Evolutionary conservation across 306 rosid genomes (phyloP).

Genomic region (Carpinus viminea): DNA sequence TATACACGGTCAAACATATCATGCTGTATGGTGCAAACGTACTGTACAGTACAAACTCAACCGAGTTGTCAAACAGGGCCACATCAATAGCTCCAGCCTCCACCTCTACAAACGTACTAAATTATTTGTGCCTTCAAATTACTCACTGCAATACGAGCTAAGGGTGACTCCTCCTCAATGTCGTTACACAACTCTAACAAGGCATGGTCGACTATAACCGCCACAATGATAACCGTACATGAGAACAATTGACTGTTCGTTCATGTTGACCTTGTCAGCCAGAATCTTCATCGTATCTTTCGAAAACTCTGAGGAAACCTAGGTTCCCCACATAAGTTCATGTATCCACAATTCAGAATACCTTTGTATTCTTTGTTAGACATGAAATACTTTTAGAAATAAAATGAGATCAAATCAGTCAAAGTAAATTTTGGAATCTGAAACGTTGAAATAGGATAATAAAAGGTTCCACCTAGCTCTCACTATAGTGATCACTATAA

Average conservation of each 20-base stretch:
- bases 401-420: not conserved
- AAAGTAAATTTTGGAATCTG: not conserved
- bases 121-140: not conserved
- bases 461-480: not conserved
- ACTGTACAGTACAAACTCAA: no score
- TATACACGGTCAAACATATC: no score
- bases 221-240: conserved; percentile 71
- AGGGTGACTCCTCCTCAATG: conserved; percentile 68
- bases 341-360: conserved; percentile 78
- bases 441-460: not conserved
- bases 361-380: conserved; percentile 92
- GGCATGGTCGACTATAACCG: conserved; percentile 74
- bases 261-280: conserved; percentile 90
- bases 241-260: conserved; percentile 79
- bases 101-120: no score
- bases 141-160: conserved; percentile 95
- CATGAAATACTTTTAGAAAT: conserved; percentile 12
- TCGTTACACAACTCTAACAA: conserved; percentile 81
- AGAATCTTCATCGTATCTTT: conserved; percentile 72
- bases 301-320: conserved; percentile 72
- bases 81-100: no score
- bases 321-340: no score
- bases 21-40: no score
- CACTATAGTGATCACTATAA: not conserved
- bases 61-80: no score